phyloP scores from a whole-genome alignment of 2,329 filamentous ascomycete genomes.

The Stachybotrys elegans region DNA sequence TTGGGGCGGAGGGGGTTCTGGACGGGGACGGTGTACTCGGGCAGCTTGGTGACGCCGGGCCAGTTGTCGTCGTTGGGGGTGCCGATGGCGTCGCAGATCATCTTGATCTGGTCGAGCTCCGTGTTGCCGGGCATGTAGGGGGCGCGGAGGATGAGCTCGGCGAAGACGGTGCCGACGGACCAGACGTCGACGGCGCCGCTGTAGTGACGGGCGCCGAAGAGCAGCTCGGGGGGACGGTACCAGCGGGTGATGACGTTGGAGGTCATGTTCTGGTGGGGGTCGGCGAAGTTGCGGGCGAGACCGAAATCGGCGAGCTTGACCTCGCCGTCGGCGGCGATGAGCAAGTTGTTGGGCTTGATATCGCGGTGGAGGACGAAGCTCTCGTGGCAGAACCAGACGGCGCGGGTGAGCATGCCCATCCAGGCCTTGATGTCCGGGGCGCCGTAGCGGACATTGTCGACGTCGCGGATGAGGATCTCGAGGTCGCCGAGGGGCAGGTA shows the following conservation, averaged over 20 bases:
- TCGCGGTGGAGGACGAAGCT: conserved; percentile 93
- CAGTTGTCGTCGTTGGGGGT: conserved; percentile 92
- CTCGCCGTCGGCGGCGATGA: conserved; percentile 88
- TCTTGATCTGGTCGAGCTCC: conserved; percentile 79
- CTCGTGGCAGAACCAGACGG: conserved; percentile 94
- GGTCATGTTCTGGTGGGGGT: conserved; percentile 86
- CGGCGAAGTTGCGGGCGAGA: conserved; percentile 82
- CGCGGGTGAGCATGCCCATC: conserved; percentile 95
- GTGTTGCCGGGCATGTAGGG: conserved; percentile 81
- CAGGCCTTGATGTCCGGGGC: conserved; percentile 92
- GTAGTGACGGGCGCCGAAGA: conserved; percentile 88
- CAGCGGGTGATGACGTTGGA: conserved; percentile 93
- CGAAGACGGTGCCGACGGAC: conserved; percentile 89
- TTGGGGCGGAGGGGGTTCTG: conserved; percentile 58
- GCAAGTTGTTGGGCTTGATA: conserved; percentile 97
- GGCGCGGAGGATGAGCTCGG: conserved; percentile 77
- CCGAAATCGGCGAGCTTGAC: conserved; percentile 98
- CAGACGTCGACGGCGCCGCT: conserved; percentile 88
- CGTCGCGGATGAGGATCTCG: conserved; percentile 89
- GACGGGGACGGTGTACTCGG: conserved; percentile 71
- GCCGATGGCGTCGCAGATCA: conserved; percentile 81
- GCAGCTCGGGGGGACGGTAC: conserved; percentile 90
- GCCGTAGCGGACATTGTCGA: conserved; percentile 71
- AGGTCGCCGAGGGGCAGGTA: conserved; percentile 91
- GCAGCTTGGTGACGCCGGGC: conserved; percentile 81